These are phyloP conservation scores for Plicaturopsis crispa DNA, from an alignment of 768 basidiomycete species.

Conservation along the genomic window DNA sequence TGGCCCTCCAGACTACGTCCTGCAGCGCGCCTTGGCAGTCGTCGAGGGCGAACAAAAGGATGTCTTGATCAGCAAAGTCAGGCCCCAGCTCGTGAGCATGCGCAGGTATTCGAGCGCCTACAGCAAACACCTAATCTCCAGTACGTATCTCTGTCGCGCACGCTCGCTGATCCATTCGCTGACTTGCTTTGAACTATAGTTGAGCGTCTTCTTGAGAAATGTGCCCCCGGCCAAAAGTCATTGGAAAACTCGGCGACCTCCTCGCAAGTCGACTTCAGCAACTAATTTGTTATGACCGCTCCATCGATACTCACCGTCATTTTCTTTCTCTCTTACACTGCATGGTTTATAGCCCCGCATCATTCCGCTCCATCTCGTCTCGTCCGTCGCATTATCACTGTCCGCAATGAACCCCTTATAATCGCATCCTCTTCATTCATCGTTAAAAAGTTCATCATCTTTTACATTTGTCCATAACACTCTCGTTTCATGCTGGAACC, in stretches of 20 bases:
- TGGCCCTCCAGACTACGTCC: constrained; percentile 64
- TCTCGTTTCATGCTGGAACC: constrained; percentile 9
- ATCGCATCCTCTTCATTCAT: constrained; percentile 19
- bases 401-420: constrained; percentile 28
- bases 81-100: constrained; percentile 63
- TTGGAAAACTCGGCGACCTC: constrained; percentile 9
- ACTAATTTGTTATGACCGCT: not conserved
- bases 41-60: constrained; percentile 71
- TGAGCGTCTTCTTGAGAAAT: constrained; percentile 60
- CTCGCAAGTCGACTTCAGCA: not conserved
- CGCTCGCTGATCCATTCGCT: constrained; percentile 2
- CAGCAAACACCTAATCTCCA: constrained; percentile 75
- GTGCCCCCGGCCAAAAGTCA: constrained; percentile 20
- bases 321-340: constrained; percentile 12
- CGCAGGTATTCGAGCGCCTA: constrained; percentile 65
- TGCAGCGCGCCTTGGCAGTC: constrained; percentile 68
- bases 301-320: constrained; percentile 9
- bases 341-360: constrained; percentile 17
- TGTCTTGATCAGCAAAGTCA: constrained; percentile 49
- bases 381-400: constrained; percentile 14
- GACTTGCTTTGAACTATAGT: constrained; percentile 30
- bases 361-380: constrained; percentile 4
- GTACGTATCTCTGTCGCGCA: constrained; percentile 32
- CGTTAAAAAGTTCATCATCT: constrained; percentile 15
- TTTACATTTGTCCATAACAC: no score